Evolutionary conservation across 148 eudicot species (phyloP).

Genomic region (Camellia sinensis): DNA sequence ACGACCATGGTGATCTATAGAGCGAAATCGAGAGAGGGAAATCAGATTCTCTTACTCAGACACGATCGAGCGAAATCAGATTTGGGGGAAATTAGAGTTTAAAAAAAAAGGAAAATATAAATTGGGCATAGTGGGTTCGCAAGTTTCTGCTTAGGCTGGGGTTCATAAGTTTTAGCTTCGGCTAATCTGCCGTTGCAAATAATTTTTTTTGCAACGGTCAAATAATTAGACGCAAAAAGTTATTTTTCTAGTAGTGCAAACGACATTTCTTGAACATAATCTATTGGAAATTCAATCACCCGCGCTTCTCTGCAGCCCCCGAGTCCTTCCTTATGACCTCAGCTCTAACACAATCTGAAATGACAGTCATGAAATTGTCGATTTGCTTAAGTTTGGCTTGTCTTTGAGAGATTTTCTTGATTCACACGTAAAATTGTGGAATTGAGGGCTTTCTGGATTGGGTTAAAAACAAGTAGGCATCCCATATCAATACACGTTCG

Average conservation of each 20-base stretch:
- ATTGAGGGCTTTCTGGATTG: slow-evolving; percentile 50
- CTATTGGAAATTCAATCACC: slow-evolving; percentile 63
- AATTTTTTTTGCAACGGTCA: no score
- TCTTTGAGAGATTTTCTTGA: slow-evolving; percentile 73
- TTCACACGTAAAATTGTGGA: slow-evolving; percentile 46
- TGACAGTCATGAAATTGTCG: slow-evolving; percentile 58
- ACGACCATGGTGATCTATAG: no score
- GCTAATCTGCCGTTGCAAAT: no score
- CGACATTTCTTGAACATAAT: slow-evolving; percentile 54
- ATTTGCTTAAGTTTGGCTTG: slow-evolving; percentile 56
- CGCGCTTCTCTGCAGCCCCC: slow-evolving; percentile 55
- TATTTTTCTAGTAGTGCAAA: slow-evolving; percentile 26
- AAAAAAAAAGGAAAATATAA: no score
- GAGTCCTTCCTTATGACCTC: slow-evolving; percentile 66
- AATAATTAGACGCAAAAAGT: no score
- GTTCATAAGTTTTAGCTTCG: no score
- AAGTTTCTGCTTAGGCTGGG: no score
- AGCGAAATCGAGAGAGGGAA: no score
- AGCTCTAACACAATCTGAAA: slow-evolving; percentile 60
- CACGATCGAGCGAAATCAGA: no score
- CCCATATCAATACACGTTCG: slow-evolving; percentile 67
- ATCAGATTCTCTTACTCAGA: no score
- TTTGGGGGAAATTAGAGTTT: no score
- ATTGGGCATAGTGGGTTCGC: no score
- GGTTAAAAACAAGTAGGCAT: slow-evolving; percentile 52